Conservation (phyloP, 352 stramenopile genomes). For the Globisporangium yorkense region DNA sequence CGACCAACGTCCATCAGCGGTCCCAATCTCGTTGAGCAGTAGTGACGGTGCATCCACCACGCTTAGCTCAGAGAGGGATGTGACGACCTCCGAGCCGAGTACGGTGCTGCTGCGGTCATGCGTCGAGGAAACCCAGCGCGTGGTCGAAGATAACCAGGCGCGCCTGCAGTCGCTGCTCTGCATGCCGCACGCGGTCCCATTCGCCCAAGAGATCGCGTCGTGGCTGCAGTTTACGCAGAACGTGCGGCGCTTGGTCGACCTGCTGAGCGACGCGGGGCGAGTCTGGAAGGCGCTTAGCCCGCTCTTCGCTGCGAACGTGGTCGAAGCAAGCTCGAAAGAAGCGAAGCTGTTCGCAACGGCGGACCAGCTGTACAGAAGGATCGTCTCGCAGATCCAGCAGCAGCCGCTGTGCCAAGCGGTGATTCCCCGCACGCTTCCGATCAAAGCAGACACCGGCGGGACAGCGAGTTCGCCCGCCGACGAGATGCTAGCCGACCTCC, state of each 20-base stretch:
- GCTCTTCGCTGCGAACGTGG: slow-evolving; percentile 43
- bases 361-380: slow-evolving; percentile 30
- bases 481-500: slow-evolving; percentile 28
- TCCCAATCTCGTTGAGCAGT: background rate
- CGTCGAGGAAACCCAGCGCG: slow-evolving; percentile 33
- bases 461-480: background rate
- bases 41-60: background rate
- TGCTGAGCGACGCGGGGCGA: slow-evolving; percentile 32
- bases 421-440: slow-evolving; percentile 10
- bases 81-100: background rate
- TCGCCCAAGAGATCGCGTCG: slow-evolving; percentile 31
- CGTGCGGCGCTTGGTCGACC: slow-evolving; percentile 27
- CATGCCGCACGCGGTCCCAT: slow-evolving; percentile 36
- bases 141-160: slow-evolving; percentile 60
- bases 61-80: background rate
- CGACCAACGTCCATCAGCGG: too few species aligned
- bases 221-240: slow-evolving; percentile 51
- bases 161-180: slow-evolving; percentile 43
- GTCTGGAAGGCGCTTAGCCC: slow-evolving; percentile 44
- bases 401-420: slow-evolving; percentile 32
- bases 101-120: slow-evolving; percentile 24
- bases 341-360: slow-evolving; percentile 32
- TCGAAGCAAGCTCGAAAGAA: slow-evolving; percentile 40
- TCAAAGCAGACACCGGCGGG: background rate
- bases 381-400: slow-evolving; percentile 19